Evolutionary conservation across 2,329 filamentous ascomycete genomes (phyloP).

Genomic region (Tolypocladium ovalisporum): DNA sequence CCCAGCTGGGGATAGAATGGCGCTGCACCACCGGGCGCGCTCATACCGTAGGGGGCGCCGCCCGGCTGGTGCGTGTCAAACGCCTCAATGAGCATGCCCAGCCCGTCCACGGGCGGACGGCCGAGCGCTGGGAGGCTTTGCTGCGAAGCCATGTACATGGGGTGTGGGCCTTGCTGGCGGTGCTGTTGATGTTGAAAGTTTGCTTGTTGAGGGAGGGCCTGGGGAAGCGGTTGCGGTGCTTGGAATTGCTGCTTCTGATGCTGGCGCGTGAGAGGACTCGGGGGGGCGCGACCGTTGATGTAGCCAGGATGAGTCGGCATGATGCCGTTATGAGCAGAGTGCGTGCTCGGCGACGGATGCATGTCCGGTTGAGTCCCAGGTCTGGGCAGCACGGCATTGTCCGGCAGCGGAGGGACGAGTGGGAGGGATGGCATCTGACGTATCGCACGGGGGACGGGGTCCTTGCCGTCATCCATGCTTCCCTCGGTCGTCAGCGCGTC

Average conservation of each 20-base stretch:
- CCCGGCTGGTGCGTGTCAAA: constrained; percentile 21
- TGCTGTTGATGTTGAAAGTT: constrained; percentile 7
- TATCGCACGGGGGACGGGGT: constrained; percentile 17
- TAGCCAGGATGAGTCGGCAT: background rate
- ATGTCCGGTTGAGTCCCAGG: constrained; percentile 12
- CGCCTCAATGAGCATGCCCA: constrained; percentile 30
- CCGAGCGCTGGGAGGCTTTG: constrained; percentile 6
- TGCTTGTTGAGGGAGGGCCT: constrained; percentile 8
- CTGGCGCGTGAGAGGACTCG: constrained; percentile 4
- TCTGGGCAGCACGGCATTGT: constrained; percentile 8
- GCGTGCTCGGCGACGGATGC: constrained; percentile 5
- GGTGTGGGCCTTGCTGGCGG: constrained; percentile 9
- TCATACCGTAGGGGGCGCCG: constrained; percentile 5
- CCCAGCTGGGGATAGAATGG: constrained; percentile 11
- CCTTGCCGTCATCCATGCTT: constrained; percentile 38
- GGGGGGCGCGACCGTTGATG: constrained; percentile 1
- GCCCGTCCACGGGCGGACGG: constrained; percentile 17
- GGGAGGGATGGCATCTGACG: constrained; percentile 7
- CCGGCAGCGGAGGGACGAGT: constrained; percentile 4
- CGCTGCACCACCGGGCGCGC: background rate
- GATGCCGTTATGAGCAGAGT: constrained; percentile 3
- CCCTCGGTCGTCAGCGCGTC: constrained; percentile 28
- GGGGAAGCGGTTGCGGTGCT: constrained; percentile 2
- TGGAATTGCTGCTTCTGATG: constrained; percentile 2
- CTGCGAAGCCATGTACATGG: constrained; percentile 6